Conservation (phyloP, 495 filamentous ascomycete species). For the Penicillium fimorum region DNA sequence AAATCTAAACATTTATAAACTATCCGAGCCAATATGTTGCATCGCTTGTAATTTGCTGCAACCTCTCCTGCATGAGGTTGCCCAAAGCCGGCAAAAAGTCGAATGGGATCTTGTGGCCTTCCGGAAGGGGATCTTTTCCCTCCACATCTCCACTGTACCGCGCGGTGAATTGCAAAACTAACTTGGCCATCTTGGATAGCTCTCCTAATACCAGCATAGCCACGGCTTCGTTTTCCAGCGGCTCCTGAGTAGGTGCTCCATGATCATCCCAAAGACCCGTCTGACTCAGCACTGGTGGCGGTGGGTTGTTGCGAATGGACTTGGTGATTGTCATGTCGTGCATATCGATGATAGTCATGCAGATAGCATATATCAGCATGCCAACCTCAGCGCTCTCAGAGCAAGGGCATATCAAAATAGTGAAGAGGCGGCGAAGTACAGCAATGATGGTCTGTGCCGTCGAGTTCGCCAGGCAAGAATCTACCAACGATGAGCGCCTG, state of each 20-base stretch:
- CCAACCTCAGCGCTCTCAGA: slow-evolving; percentile 14
- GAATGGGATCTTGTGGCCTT: background rate
- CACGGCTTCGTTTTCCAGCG: background rate
- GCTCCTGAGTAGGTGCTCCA: background rate
- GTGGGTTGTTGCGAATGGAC: background rate
- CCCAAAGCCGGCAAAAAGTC: background rate
- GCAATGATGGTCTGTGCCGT: slow-evolving; percentile 2
- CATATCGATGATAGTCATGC: slow-evolving; percentile 18
- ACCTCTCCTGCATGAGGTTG: background rate
- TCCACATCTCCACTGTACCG: slow-evolving; percentile 12
- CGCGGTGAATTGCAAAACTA: slow-evolving; percentile 18
- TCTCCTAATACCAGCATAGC: slow-evolving; percentile 12
- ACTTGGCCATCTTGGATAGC: slow-evolving; percentile 17
- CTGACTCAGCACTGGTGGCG: background rate
- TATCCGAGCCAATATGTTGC: background rate
- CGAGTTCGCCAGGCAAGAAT: background rate
- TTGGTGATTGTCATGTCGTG: slow-evolving; percentile 4
- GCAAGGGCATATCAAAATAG: slow-evolving; percentile 20
- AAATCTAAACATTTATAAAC: too few relatives aligned
- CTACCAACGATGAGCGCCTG: background rate
- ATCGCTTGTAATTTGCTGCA: background rate
- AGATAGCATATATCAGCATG: slow-evolving; percentile 15
- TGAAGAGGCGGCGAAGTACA: slow-evolving; percentile 9
- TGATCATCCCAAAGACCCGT: background rate
- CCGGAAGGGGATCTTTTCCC: background rate